Conservation (phyloP, 805 yeast species). For the Saccharomycopsis capsularis region DNA sequence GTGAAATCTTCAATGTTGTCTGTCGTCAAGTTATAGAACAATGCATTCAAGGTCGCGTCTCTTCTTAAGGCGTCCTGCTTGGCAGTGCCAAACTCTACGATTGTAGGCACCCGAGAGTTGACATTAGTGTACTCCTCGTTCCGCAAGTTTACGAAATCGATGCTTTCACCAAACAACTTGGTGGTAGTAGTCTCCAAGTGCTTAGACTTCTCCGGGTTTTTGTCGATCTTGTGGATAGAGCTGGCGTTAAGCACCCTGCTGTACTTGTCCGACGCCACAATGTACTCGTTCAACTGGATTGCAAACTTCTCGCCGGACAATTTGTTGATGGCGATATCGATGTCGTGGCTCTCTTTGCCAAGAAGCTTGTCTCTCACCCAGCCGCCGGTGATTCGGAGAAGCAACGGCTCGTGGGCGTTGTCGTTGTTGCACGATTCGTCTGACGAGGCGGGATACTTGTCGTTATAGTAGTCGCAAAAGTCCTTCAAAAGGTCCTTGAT, state of each 20-base stretch:
- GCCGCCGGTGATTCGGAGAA: constrained; percentile 86
- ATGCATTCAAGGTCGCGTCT: constrained; percentile 91
- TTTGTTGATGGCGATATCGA: constrained; percentile 84
- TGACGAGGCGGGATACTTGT: background rate
- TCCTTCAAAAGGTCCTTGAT: constrained; percentile 36
- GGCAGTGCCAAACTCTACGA: constrained; percentile 79
- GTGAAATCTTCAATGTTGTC: constrained; percentile 80
- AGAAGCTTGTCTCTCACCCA: constrained; percentile 96
- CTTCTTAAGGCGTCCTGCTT: constrained; percentile 85
- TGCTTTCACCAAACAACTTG: constrained; percentile 70
- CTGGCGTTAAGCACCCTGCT: background rate
- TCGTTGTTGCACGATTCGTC: background rate
- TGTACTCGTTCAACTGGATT: constrained; percentile 47
- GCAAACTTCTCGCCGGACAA: constrained; percentile 87
- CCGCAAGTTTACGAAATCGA: constrained; percentile 90
- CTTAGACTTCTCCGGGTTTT: constrained; percentile 92
- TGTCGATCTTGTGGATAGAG: constrained; percentile 73
- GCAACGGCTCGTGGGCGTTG: constrained; percentile 30
- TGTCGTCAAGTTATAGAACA: constrained; percentile 75
- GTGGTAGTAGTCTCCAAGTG: constrained; percentile 97
- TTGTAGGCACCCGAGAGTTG: constrained; percentile 74
- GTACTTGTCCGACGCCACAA: constrained; percentile 23
- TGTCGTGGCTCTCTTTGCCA: constrained; percentile 73
- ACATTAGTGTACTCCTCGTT: constrained; percentile 71
- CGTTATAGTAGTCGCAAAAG: constrained; percentile 35